Evolutionary conservation across 2,329 filamentous ascomycete genomes (phyloP).

Genomic region (Acrocalymma vagum): DNA sequence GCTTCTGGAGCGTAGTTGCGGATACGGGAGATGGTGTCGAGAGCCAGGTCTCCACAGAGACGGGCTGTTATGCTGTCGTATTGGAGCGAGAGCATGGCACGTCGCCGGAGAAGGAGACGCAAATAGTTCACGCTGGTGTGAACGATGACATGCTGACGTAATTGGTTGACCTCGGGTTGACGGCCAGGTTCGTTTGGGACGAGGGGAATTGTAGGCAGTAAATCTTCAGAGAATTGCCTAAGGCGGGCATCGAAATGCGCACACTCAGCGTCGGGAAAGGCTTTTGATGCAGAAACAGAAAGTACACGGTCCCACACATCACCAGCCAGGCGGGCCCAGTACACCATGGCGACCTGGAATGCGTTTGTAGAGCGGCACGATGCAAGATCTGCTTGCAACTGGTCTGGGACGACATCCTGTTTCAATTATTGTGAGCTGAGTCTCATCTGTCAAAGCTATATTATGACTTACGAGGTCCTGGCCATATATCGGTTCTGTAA

Average conservation of each 20-base stretch:
- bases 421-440: not conserved
- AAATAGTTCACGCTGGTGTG: constrained; percentile 30
- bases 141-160: constrained; percentile 24
- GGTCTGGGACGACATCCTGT: constrained; percentile 23
- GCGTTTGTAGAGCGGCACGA: constrained; percentile 20
- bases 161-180: constrained; percentile 13
- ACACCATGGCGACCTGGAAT: constrained; percentile 30
- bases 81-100: constrained; percentile 30
- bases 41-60: constrained; percentile 24
- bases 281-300: constrained; percentile 20
- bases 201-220: constrained; percentile 17
- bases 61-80: constrained; percentile 21
- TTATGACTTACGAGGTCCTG: constrained; percentile 24
- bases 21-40: constrained; percentile 22
- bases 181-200: constrained; percentile 12
- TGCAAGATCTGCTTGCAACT: constrained; percentile 19
- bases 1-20: constrained; percentile 10
- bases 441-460: constrained; percentile 1
- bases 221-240: constrained; percentile 16
- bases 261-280: constrained; percentile 12
- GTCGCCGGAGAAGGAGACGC: constrained; percentile 32
- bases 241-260: constrained; percentile 20
- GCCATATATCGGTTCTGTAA: constrained; percentile 28
- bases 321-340: constrained; percentile 34
- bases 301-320: constrained; percentile 32